These are phyloP conservation scores for Cutaneotrichosporon mucoides DNA, from an alignment of 1,284 basidiomycete genomes.

Conservation along the genomic window DNA sequence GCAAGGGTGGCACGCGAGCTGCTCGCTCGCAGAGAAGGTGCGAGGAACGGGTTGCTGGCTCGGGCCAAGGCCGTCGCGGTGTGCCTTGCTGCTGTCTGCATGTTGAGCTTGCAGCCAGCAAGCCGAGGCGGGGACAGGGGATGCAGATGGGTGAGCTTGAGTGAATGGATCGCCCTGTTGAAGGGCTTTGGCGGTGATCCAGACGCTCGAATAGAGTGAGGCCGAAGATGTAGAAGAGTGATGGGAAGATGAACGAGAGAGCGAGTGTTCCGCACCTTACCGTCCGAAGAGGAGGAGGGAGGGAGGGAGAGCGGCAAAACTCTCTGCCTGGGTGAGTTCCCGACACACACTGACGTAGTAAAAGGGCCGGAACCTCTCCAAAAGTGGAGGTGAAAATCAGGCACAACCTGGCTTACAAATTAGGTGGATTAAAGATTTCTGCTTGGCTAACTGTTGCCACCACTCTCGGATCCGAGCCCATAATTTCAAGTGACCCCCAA, in stretches of 20 bases:
- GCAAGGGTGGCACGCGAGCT: background rate
- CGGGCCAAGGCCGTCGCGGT: background rate
- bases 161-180: conserved; percentile 8
- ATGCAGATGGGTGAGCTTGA: background rate
- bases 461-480: too few relatives aligned
- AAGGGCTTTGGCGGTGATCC: conserved; percentile 5
- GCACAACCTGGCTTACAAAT: too few relatives aligned
- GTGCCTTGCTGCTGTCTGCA: background rate
- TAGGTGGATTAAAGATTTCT: too few relatives aligned
- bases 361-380: too few relatives aligned
- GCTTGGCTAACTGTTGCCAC: too few relatives aligned
- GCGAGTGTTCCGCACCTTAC: too few relatives aligned
- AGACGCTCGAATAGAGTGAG: background rate
- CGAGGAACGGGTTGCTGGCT: background rate
- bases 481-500: too few relatives aligned
- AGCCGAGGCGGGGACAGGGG: background rate
- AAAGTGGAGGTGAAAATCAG: too few relatives aligned
- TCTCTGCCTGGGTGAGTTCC: background rate
- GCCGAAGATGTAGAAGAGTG: background rate
- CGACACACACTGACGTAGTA: too few relatives aligned
- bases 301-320: background rate
- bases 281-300: background rate
- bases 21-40: conserved; percentile 3
- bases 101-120: background rate
- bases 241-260: too few relatives aligned